phyloP scores from a whole-genome alignment of 352 stramenopile species.

The Pythium vanterpoolii region DNA sequence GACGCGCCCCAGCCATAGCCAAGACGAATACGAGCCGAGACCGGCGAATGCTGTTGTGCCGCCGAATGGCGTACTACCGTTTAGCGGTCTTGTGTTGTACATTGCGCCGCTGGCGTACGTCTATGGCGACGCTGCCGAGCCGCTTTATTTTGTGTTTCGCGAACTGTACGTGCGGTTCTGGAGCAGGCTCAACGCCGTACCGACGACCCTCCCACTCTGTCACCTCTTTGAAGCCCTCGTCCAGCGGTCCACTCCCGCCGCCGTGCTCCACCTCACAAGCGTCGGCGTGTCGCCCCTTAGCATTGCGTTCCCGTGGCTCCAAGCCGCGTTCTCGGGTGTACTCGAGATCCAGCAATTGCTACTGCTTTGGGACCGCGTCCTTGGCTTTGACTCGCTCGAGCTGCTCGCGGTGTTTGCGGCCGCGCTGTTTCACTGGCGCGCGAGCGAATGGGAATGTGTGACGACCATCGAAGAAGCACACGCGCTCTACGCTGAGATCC shows the following conservation, averaged over 20 bases:
- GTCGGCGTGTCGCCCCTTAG: conserved; percentile 57
- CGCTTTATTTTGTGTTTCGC: conserved; percentile 74
- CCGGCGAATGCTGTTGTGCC: conserved; percentile 28
- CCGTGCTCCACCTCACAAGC: conserved; percentile 62
- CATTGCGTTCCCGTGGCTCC: conserved; percentile 80
- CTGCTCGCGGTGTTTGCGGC: conserved; percentile 65
- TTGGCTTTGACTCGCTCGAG: conserved; percentile 69
- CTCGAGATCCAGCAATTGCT: conserved; percentile 75
- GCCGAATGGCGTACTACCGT: conserved; percentile 67
- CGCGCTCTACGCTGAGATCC: conserved; percentile 63
- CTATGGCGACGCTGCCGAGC: conserved; percentile 51
- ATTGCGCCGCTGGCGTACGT: conserved; percentile 67
- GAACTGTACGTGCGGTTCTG: conserved; percentile 79
- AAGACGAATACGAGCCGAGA: background rate
- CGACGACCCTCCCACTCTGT: conserved; percentile 65
- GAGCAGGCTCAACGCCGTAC: conserved; percentile 73
- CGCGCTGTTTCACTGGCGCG: conserved; percentile 68
- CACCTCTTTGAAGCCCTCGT: conserved; percentile 74
- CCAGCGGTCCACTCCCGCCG: conserved; percentile 39
- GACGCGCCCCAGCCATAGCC: background rate
- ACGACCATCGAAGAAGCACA: conserved; percentile 47
- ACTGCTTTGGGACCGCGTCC: conserved; percentile 71
- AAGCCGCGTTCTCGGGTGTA: conserved; percentile 71
- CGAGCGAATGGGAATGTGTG: conserved; percentile 45
- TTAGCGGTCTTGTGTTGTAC: conserved; percentile 73